Evolutionary conservation across 306 rosid genomes (phyloP), one percentile per base, ranked within the genome.

Genomic region (Malus sylvestris): DNA sequence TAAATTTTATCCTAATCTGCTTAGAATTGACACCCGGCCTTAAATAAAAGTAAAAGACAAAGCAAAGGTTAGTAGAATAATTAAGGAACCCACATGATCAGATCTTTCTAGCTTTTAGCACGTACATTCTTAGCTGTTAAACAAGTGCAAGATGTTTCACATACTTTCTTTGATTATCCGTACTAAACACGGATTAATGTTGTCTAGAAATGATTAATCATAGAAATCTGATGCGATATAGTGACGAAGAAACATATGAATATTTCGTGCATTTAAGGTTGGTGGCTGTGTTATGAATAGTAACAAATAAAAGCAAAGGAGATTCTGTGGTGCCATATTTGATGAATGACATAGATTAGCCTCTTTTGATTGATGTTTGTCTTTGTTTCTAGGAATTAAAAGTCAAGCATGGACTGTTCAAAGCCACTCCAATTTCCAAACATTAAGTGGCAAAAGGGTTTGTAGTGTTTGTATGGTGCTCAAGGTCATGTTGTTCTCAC

Each of bases 1-100:
- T 64, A 79, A 70, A 57, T 68, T 75, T 71, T 69, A 93, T 90
- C 96, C 83, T 74, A 78, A 88, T 89, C 94, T 86, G 58, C 12
- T 53, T 9, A 72, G 88, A 86, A 86, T 83, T 72, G 88, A 79
- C 90, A 75, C 79, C 62, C 77, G 22, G 12, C 52, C 55, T 46
- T 61, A 49, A n/a, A 38, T 80, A 79, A 76, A 62, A 69, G 55
- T 60, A 71, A 74, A 70, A 67, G 25, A 10, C 55, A 23, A 40
- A 57, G 35, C 14, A 77, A 46, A 78, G 62, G 51, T 33, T 29
- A 30, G 45, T 70, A 67, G 60, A 67, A 52, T 68, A 69, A 68
- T 27, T 77, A 38, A 79, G 80, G 79, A 76, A 45, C 60, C 67
- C 53, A 57, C 76, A 74, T 70, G 85, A 18, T 29, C 32, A 65